Conservation (phyloP, 148 eudicot genomes). For the Gaultheria prostrata region DNA sequence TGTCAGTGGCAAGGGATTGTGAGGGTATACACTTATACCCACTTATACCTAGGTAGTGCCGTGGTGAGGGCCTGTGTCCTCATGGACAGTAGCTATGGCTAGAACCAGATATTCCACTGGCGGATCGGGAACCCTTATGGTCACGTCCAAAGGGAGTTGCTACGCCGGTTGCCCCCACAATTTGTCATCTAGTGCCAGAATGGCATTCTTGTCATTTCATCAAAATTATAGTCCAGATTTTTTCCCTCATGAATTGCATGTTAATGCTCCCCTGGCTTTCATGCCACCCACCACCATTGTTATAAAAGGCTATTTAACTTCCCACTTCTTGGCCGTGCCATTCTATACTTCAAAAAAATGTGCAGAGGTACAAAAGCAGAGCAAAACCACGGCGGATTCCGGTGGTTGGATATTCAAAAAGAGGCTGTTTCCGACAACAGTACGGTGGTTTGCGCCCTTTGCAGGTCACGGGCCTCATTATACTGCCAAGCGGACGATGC, state of each 20-base stretch:
- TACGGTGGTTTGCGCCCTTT: slow-evolving; percentile 27
- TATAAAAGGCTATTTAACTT: slow-evolving; percentile 11
- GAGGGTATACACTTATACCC: no score
- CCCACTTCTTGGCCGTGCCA: background rate
- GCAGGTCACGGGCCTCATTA: slow-evolving; percentile 24
- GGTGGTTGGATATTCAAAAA: background rate
- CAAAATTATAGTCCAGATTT: background rate
- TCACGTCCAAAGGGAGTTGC: no score
- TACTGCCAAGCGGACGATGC: slow-evolving; percentile 43
- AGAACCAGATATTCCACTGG: no score
- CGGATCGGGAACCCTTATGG: no score
- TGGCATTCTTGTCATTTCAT: slow-evolving; percentile 8
- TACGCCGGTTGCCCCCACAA: no score
- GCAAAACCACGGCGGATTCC: background rate
- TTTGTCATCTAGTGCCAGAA: background rate
- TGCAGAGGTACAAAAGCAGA: slow-evolving; percentile 21
- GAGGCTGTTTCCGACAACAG: background rate
- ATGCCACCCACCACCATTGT: background rate
- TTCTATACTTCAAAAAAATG: slow-evolving; percentile 17
- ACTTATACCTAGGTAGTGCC: no score
- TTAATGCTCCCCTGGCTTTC: background rate
- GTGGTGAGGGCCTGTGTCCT: no score
- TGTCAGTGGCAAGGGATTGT: no score
- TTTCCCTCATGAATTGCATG: background rate
- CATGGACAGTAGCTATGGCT: no score